Conservation (phyloP, 2,329 filamentous ascomycete genomes). For the Aspergillus novofumigatus region DNA sequence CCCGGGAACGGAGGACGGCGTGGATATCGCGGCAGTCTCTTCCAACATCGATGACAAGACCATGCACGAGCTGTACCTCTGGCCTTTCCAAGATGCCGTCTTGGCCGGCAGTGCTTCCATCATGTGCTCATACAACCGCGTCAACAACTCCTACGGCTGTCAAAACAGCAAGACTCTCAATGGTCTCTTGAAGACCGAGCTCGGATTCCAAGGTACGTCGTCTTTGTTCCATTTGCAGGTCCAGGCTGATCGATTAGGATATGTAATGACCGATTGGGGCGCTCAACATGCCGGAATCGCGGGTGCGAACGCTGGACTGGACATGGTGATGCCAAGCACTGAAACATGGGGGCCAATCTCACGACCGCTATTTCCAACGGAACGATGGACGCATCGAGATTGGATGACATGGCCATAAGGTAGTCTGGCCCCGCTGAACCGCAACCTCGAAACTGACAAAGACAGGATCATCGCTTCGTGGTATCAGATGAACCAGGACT, state of each 20-base stretch:
- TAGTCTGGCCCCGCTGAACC: slow-evolving; percentile 2
- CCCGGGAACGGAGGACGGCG: slow-evolving; percentile 6
- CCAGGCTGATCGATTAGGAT: slow-evolving; percentile 49
- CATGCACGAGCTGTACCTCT: slow-evolving; percentile 62
- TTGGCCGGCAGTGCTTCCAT: slow-evolving; percentile 54
- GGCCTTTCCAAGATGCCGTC: slow-evolving; percentile 62
- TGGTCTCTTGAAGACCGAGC: slow-evolving; percentile 70
- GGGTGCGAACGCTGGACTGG: slow-evolving; percentile 21
- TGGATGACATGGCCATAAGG: slow-evolving; percentile 59
- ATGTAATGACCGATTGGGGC: slow-evolving; percentile 74
- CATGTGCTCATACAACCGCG: slow-evolving; percentile 58
- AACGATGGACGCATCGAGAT: slow-evolving; percentile 47
- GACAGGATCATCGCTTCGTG: slow-evolving; percentile 42
- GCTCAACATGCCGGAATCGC: slow-evolving; percentile 59
- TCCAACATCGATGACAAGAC: slow-evolving; percentile 63
- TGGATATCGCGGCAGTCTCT: slow-evolving; percentile 43
- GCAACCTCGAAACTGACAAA: too few relatives aligned
- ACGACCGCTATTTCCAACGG: slow-evolving; percentile 58
- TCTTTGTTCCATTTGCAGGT: background rate
- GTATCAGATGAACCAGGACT: slow-evolving; percentile 33
- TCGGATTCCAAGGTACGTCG: slow-evolving; percentile 58
- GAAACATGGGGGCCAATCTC: slow-evolving; percentile 35
- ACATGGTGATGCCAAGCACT: slow-evolving; percentile 21
- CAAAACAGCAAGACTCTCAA: slow-evolving; percentile 76
- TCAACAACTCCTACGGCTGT: slow-evolving; percentile 77